Percentiles rank a stretch among this genome's conserved stretches.
These are phyloP conservation scores for Backusella parvicylindrica DNA, from an alignment of 192 early-diverging fungal genomes.

Conservation along the genomic window DNA sequence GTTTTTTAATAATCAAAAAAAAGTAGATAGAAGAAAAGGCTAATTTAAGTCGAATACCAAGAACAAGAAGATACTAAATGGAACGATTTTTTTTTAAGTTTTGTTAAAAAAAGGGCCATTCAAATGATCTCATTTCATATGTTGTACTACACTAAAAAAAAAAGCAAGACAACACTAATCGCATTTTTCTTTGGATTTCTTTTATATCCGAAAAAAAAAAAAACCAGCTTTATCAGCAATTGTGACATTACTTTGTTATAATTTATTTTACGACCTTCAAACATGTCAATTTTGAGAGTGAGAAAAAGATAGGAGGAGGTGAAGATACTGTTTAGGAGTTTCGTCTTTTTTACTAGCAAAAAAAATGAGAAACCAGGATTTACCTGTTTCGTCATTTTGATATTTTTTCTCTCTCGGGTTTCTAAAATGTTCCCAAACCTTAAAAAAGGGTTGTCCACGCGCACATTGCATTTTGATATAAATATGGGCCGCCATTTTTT, in stretches of 20 bases:
- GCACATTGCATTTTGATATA: neutral
- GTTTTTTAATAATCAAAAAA: too few relatives aligned
- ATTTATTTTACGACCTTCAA: neutral
- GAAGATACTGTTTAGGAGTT: neutral
- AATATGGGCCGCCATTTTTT: neutral
- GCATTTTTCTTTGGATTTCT: neutral
- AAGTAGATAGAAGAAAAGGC: too few relatives aligned
- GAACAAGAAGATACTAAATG: neutral
- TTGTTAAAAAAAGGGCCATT: neutral
- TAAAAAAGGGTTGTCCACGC: conserved; percentile 1
- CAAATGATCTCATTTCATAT: too few relatives aligned
- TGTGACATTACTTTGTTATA: neutral
- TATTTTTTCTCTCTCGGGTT: neutral
- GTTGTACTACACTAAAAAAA: neutral
- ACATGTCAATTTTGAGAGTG: neutral
- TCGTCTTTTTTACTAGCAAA: too few relatives aligned
- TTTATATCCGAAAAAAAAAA: neutral
- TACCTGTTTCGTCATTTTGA: neutral
- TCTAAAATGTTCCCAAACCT: neutral
- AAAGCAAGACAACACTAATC: neutral
- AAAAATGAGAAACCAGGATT: neutral
- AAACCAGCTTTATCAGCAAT: neutral
- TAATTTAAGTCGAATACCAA: neutral
- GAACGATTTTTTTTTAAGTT: neutral
- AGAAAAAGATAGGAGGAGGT: neutral